Percentiles rank a stretch among this genome's conserved stretches.
Evolutionary conservation across 805 yeast species (phyloP).

Genomic region (Sporopachydermia lactativora): DNA sequence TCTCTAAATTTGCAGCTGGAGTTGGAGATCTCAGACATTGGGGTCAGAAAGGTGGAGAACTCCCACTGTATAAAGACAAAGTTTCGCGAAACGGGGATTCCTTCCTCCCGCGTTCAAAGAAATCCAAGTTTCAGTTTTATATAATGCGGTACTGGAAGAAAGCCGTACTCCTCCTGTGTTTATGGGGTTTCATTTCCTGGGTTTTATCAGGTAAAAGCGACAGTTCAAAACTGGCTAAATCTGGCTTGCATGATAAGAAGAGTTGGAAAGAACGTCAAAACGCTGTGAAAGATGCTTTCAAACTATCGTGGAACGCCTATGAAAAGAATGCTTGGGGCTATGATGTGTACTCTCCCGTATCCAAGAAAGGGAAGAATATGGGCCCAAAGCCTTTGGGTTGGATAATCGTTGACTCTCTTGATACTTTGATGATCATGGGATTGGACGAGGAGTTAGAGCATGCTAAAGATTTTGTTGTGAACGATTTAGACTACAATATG

Average conservation of each 20-base stretch:
- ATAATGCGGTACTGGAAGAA: neutral
- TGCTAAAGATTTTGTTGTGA: constrained; percentile 63
- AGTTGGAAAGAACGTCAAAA: constrained; percentile 36
- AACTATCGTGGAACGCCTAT: constrained; percentile 68
- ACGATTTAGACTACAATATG: constrained; percentile 55
- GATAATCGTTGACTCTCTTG: constrained; percentile 83
- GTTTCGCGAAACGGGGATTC: constrained; percentile 19
- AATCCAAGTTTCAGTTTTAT: constrained; percentile 5
- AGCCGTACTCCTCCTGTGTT: constrained; percentile 23
- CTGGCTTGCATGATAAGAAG: constrained; percentile 7
- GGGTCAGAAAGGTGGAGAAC: constrained; percentile 8
- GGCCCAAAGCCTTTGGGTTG: constrained; percentile 78
- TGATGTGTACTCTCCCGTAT: constrained; percentile 64
- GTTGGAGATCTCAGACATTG: neutral
- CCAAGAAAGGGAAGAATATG: constrained; percentile 53
- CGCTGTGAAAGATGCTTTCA: constrained; percentile 53
- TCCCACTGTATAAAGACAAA: constrained; percentile 43
- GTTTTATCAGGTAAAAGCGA: neutral
- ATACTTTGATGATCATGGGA: constrained; percentile 70
- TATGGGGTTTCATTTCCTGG: neutral
- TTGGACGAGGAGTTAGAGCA: constrained; percentile 41
- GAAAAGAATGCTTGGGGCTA: constrained; percentile 69
- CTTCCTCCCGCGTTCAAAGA: constrained; percentile 10
- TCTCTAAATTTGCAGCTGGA: neutral
- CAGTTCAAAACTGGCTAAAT: constrained; percentile 4